A percentile compares a stretch with the other conserved stretches of the same genome.
Conservation (phyloP, 225 moss, liverwort and hornwort species). For the Polytrichum commune region DNA sequence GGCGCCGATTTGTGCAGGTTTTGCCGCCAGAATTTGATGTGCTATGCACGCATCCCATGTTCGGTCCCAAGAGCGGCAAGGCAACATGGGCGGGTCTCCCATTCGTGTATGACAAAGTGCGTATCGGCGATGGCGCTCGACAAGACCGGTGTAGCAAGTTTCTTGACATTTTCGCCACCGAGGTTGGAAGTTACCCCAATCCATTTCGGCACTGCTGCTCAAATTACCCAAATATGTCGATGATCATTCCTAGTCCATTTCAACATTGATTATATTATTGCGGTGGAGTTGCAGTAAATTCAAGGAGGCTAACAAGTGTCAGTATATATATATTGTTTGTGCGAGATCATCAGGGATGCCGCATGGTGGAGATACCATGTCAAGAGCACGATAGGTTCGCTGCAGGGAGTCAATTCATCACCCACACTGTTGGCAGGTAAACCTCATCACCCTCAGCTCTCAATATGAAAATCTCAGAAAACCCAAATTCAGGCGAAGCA, state of each 20-base stretch:
- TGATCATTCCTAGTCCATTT: no score
- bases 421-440: constrained; percentile 98
- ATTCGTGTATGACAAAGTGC: constrained; percentile 93
- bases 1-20: constrained; percentile 37
- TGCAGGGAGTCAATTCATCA: constrained; percentile 93
- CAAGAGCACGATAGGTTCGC: constrained; percentile 95
- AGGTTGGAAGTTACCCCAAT: constrained; percentile 40
- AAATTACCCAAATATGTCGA: no score
- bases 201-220: background rate
- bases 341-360: constrained; percentile 69
- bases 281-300: no score
- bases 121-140: constrained; percentile 58
- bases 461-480: no score
- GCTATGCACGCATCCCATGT: constrained; percentile 99
- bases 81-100: constrained; percentile 78
- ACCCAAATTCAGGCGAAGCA: no score
- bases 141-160: constrained; percentile 62
- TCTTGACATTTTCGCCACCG: constrained; percentile 71
- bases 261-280: no score
- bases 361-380: constrained; percentile 97
- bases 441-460: no score
- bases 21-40: constrained; percentile 91
- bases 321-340: no score
- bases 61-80: constrained; percentile 96
- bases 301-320: no score